phyloP scores from a whole-genome alignment of 116 monocot genomes.

The Posidonia oceanica region DNA sequence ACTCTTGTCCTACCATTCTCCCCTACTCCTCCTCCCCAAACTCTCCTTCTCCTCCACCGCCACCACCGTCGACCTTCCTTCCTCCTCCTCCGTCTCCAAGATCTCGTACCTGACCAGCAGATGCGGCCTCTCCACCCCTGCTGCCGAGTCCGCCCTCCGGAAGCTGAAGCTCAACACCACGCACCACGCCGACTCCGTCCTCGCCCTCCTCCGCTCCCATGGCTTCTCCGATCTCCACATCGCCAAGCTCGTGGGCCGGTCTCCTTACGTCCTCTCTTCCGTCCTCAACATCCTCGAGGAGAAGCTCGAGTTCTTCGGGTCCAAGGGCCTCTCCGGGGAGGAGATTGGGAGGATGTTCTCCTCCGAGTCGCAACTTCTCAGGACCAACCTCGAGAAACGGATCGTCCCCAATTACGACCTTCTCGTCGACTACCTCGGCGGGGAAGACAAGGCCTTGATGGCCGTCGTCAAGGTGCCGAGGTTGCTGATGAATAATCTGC shows the following conservation, averaged over 20 bases:
- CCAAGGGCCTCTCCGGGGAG: conserved; percentile 16
- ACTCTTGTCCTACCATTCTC: too few relatives aligned
- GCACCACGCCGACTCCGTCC: conserved; percentile 12
- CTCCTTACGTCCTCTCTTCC: conserved; percentile 9
- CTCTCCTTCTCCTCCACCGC: conserved; percentile 1
- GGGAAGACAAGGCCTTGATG: not conserved
- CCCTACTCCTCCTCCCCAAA: too few relatives aligned
- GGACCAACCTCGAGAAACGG: conserved; percentile 5
- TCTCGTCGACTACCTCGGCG: conserved; percentile 6
- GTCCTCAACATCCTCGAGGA: conserved; percentile 14
- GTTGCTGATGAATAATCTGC: conserved; percentile 11
- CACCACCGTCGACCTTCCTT: not conserved
- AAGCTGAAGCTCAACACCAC: conserved; percentile 8
- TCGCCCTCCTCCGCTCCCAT: conserved; percentile 24
- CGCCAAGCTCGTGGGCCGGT: conserved; percentile 9
- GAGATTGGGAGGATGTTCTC: conserved; percentile 15
- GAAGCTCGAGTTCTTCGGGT: conserved; percentile 29
- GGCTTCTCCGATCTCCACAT: conserved; percentile 25
- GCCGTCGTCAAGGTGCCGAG: conserved; percentile 6
- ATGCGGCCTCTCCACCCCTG: conserved; percentile 11
- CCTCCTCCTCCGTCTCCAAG: too few relatives aligned
- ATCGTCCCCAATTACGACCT: conserved; percentile 13
- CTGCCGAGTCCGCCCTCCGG: conserved; percentile 10
- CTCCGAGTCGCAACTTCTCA: conserved; percentile 12
- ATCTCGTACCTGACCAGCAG: not conserved